Evolutionary conservation across 148 eudicot genomes (phyloP), one percentile per base, ranked within the genome.

Genomic region (Camellia japonica): DNA sequence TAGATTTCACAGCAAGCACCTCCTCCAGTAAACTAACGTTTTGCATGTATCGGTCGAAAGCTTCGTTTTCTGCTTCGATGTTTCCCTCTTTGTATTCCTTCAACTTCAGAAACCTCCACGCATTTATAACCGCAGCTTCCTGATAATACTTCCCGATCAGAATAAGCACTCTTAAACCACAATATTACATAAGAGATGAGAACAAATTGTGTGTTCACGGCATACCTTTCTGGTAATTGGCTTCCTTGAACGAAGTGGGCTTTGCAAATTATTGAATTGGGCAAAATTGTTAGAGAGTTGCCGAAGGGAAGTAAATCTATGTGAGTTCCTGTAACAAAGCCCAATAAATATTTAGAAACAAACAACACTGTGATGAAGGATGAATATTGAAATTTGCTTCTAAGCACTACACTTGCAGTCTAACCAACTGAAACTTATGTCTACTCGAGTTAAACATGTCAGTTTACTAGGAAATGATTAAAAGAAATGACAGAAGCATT

Each of bases 21-120:
- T 94, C 94, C 87, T 94, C 94, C 54, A 97, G 78, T 76, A 94
- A 84, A 84, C 84, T 79, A 47, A 89, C 81, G 79, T 97, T 94
- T 75, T 86, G 94, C 91, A 94, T 91, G 87, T 97, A 97, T 8
- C 97, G 86, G 77, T 92, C 98, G 79, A 97, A 97, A 78, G 98
- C 95, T 88, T 92, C 97, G 80, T 86, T 91, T 88, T 94, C 99
- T 38, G 86, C 87, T 88, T 86, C 93, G 68, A 91, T 82, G 75
- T 88, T 90, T 68, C 90, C 81, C 63, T 92, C 97, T 72, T 78
- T 91, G 89, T 86, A 90, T 80, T 94, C 99, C 82, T 94, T 94
- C 87, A 97, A 55, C 87, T 92, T 94, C 69, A 86, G 81, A 85
- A 92, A 97, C 84, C 99, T 97, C 98, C 98, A 97, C 75, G 90